Base-by-base conservation (phyloP, 1,284 basidiomycete species). In the Neonothopanus nambi region DNA sequence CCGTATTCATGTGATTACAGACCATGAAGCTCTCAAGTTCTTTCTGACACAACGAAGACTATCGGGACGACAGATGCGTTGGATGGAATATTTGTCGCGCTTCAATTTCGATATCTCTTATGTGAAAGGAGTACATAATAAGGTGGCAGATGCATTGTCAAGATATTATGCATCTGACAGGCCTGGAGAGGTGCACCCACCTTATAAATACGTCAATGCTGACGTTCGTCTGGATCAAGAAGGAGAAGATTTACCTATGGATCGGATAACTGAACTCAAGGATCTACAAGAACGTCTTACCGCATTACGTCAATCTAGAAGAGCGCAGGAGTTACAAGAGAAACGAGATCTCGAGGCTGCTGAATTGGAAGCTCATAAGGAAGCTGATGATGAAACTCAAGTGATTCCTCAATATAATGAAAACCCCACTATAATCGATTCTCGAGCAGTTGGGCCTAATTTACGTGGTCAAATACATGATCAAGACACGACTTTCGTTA, bases 11-110 rank as follows among this genome's bases (percentile, higher is more conserved):
- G 58, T 76, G 0, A 59, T 72, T 0, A 75, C 71, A 0, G 70
- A 78, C 55, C 73, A 78, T 51, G 57, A 70, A 43, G 65, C 69
- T 0, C 57, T 77, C 0, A 58, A 68, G 28, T 74, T 67, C 60
- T 69, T 75, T 53, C 58, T 67, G 30, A 62, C 57, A 0, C 62
- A 67, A 38, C 26, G 38, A 0, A 40, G 45, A 0, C 36, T 69
- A 8, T 64, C 62, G 0, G 18, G 43, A 2, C 54, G 69, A 1
- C 67, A 69, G 36, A 51, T 55, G 9, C 48, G 68, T 1, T 75
- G 72, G 73, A 60, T 60, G 21, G 69, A 74, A 20, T 74, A 66
- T 51, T 53, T 76, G 2, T 57, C 58, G 0, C 42, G 63, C 2
- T 75, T 74, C 50, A 56, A 73, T 37, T 65, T 59, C 51, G 57